Evolutionary conservation across 495 filamentous ascomycete species (phyloP), one percentile per base, ranked within the genome.

Genomic region (Penicillium bialowiezense): DNA sequence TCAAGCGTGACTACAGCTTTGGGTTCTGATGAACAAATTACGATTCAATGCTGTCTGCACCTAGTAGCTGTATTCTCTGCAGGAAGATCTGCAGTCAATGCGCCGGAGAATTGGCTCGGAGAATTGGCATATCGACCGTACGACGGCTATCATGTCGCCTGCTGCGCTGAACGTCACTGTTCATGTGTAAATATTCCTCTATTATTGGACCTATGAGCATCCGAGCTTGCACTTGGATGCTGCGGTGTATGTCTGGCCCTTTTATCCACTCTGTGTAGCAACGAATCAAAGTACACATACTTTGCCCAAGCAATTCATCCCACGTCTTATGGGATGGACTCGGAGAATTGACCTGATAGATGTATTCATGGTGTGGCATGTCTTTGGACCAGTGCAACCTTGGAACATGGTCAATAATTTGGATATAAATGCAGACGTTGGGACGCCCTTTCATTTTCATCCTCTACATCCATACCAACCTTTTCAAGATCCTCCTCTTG

Each of bases 1-100:
- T 84, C 51, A 76, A 77, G 36, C 69, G 62, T 24, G 60, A 72
- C 38, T 84, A 84, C 56, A 68, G 71, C 38, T 76, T 82, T 44
- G 64, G 68, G 9, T 52, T 77, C n/a, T n/a, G n/a, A n/a, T n/a
- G n/a, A n/a, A n/a, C n/a, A n/a, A n/a, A n/a, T n/a, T n/a, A n/a
- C n/a, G n/a, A n/a, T n/a, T n/a, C n/a, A n/a, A n/a, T n/a, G n/a
- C n/a, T n/a, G n/a, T n/a, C n/a, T n/a, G n/a, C n/a, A n/a, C n/a
- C n/a, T n/a, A n/a, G n/a, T n/a, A n/a, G n/a, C n/a, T n/a, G n/a
- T n/a, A n/a, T n/a, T n/a, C n/a, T n/a, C n/a, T n/a, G n/a, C n/a
- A n/a, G n/a, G 10, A 20, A 20, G 19, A 39, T 39, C 37, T 23
- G 37, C 24, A 28, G 24, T 28, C 26, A 43, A 20, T 31, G 21